Conservation (phyloP, 2,329 filamentous ascomycete species). For the Cercospora berteroae region DNA sequence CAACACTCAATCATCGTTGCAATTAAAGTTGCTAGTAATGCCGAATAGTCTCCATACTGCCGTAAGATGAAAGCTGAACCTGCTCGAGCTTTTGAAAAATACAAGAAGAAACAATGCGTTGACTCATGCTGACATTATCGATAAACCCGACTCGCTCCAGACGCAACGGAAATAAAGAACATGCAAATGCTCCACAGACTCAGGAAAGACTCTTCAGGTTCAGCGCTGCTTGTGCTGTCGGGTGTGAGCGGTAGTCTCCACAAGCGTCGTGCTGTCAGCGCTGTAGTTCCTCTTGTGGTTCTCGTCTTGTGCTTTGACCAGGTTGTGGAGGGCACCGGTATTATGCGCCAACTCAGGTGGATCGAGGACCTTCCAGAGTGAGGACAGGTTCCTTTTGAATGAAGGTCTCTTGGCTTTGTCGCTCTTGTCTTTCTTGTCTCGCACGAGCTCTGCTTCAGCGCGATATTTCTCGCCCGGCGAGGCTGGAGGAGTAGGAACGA, state of each 20-base stretch:
- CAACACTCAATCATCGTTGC: background rate
- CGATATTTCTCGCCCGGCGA: background rate
- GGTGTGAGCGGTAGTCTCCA: background rate
- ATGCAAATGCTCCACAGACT: background rate
- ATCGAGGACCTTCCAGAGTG: slow-evolving; percentile 22
- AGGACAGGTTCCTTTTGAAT: slow-evolving; percentile 15
- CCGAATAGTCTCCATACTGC: background rate
- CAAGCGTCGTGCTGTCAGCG: slow-evolving; percentile 6
- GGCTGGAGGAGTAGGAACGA: background rate
- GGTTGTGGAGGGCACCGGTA: slow-evolving; percentile 19
- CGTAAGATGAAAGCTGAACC: background rate
- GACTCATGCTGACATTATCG: background rate
- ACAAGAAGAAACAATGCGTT: background rate
- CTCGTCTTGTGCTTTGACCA: slow-evolving; percentile 10
- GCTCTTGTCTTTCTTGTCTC: slow-evolving; percentile 6
- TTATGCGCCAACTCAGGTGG: slow-evolving; percentile 18
- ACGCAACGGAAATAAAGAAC: background rate
- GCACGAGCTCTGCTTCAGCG: slow-evolving; percentile 4
- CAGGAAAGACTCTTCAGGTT: background rate
- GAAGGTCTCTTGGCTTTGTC: slow-evolving; percentile 12
- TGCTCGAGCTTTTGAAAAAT: background rate
- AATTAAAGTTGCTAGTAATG: background rate
- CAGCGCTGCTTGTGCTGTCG: slow-evolving; percentile 7
- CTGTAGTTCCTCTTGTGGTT: background rate
- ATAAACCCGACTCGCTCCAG: background rate